Evolutionary conservation across 2,329 filamentous ascomycete species (phyloP).

Genomic region (Arthroderma sp.): DNA sequence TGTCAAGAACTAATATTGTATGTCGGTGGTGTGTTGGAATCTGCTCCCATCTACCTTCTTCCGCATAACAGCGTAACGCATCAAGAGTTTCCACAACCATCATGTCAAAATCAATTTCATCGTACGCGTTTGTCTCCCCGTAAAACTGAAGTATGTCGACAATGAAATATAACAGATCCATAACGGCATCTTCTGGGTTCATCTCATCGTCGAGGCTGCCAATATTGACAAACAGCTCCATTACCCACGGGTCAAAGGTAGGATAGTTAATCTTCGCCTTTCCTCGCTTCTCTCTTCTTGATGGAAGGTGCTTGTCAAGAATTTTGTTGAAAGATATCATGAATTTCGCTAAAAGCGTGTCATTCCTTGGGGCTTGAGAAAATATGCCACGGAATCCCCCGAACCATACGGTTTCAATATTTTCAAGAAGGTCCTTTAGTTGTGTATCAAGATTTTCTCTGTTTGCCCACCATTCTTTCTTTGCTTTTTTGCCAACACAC

Average conservation of each 20-base stretch:
- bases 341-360: conserved; percentile 60
- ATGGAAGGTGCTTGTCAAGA: conserved; percentile 74
- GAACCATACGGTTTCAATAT: conserved; percentile 87
- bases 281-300: conserved; percentile 50
- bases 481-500: conserved; percentile 60
- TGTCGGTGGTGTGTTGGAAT: conserved; percentile 38
- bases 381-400: conserved; percentile 94
- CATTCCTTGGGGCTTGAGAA: conserved; percentile 54
- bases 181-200: conserved; percentile 80
- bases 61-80: conserved; percentile 67
- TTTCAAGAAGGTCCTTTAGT: conserved; percentile 64
- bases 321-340: conserved; percentile 65
- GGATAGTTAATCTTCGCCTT: conserved; percentile 44
- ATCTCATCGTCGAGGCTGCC: conserved; percentile 58
- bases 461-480: conserved; percentile 79
- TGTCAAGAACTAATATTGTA: conserved; percentile 82
- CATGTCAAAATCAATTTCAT: conserved; percentile 89
- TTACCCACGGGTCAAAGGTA: conserved; percentile 52
- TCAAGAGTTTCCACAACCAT: conserved; percentile 85
- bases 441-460: conserved; percentile 67
- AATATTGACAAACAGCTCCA: conserved; percentile 81
- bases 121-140: conserved; percentile 90
- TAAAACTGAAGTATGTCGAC: conserved; percentile 95
- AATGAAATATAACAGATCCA: conserved; percentile 88
- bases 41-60: conserved; percentile 20